These are phyloP conservation scores for Ganoderma resinaceum DNA, from an alignment of 1,284 basidiomycete genomes.

Conservation along the genomic window DNA sequence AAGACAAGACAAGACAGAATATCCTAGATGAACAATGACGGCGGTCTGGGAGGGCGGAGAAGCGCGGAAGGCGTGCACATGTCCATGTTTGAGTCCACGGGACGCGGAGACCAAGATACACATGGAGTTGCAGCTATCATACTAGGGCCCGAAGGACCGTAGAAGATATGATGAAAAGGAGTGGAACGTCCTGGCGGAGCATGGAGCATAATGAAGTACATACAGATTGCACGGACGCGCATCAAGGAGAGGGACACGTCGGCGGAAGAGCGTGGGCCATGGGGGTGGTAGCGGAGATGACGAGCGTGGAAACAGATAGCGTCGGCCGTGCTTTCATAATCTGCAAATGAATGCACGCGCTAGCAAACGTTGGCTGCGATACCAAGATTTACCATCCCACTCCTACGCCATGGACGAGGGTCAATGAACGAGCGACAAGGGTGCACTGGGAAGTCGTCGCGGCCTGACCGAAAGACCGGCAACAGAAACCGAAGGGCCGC, in stretches of 20 bases:
- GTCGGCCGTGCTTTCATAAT: neutral
- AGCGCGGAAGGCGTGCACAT: neutral
- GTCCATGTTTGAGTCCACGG: neutral
- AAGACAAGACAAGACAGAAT: neutral
- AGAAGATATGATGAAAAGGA: constrained; percentile 1
- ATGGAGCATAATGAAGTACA: constrained; percentile 10
- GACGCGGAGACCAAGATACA: neutral
- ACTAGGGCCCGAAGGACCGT: neutral
- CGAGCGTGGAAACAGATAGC: neutral
- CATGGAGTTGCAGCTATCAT: neutral
- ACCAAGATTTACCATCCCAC: neutral
- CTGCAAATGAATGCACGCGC: neutral
- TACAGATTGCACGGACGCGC: neutral
- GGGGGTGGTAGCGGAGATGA: constrained; percentile 5
- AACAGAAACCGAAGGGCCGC: neutral
- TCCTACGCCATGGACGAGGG: neutral
- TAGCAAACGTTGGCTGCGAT: neutral
- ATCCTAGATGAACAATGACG: neutral
- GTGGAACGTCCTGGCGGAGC: constrained; percentile 5
- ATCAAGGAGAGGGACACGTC: constrained; percentile 1
- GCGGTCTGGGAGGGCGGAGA: neutral
- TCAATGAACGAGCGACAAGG: neutral
- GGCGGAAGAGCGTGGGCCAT: neutral
- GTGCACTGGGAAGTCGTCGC: neutral
- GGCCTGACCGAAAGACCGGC: neutral